A percentile compares a stretch with the other conserved stretches of the same genome.
These are phyloP conservation scores for Phytophthora ohioensis DNA, from an alignment of 352 stramenopile genomes.

Conservation along the genomic window DNA sequence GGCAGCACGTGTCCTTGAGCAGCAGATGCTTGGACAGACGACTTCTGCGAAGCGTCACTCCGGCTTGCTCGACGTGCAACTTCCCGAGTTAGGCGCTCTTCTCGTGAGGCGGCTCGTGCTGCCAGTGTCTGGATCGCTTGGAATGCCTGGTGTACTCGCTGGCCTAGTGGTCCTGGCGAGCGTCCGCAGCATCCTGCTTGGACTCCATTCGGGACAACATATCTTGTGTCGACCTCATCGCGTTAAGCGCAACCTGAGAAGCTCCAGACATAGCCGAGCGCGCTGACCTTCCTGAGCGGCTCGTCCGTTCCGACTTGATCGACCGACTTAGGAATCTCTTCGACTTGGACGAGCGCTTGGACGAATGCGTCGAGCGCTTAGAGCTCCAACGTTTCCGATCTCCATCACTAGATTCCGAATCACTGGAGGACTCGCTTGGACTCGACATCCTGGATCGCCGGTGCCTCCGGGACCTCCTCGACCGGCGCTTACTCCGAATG, in stretches of 20 bases:
- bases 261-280: neutral
- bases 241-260: neutral
- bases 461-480: neutral
- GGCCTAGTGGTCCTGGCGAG: no score
- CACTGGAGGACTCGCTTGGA: neutral
- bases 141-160: no score
- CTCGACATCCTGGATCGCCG: neutral
- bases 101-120: no score
- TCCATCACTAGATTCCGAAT: neutral
- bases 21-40: no score
- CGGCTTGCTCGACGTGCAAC: no score
- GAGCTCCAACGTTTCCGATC: neutral
- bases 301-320: neutral
- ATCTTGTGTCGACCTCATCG: no score
- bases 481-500: neutral
- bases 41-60: no score
- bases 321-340: neutral
- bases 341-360: neutral
- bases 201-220: no score
- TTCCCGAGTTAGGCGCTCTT: no score
- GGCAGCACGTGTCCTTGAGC: no score
- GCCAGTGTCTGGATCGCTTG: no score
- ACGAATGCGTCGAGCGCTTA: neutral
- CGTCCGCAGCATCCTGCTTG: no score
- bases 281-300: neutral